Conservation (phyloP, 768 basidiomycete genomes). For the Trametes maxima region DNA sequence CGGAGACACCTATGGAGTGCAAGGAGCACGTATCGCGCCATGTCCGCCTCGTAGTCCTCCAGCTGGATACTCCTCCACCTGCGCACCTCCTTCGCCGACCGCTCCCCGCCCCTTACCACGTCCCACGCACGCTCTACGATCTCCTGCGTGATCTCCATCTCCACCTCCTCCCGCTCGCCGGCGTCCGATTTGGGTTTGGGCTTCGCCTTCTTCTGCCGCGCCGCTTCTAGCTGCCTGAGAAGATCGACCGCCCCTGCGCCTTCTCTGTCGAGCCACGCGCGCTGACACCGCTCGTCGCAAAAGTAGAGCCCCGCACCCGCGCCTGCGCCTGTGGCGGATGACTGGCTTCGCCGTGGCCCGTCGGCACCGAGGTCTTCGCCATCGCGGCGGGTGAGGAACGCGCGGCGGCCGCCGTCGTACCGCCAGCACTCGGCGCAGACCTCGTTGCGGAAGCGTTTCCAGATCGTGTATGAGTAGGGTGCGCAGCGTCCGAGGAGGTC, state of each 20-base stretch:
- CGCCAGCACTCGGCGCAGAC: constrained; percentile 68
- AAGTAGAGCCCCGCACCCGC: constrained; percentile 53
- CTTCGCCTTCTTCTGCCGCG: constrained; percentile 28
- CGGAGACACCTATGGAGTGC: constrained; percentile 28
- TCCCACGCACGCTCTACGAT: constrained; percentile 51
- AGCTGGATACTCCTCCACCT: constrained; percentile 28
- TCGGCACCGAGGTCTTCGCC: constrained; percentile 23
- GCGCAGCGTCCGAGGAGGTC: constrained; percentile 31
- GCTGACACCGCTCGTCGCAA: constrained; percentile 52
- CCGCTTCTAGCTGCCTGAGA: constrained; percentile 26
- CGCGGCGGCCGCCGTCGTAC: constrained; percentile 48
- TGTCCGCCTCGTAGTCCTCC: constrained; percentile 34
- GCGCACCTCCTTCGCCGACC: constrained; percentile 25
- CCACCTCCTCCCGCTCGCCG: constrained; percentile 7
- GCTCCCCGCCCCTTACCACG: constrained; percentile 37
- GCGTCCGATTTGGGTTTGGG: constrained; percentile 21
- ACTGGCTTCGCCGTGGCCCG: background rate
- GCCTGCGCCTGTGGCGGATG: background rate
- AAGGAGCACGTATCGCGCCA: constrained; percentile 34
- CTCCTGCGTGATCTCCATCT: constrained; percentile 38
- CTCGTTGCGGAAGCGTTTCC: constrained; percentile 65
- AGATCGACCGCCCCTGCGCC: constrained; percentile 22
- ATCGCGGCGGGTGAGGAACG: constrained; percentile 31
- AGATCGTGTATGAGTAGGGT: constrained; percentile 61
- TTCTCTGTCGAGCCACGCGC: constrained; percentile 42